phyloP scores from a whole-genome alignment of 208 protist species.

The Blechomonas ayalai region DNA sequence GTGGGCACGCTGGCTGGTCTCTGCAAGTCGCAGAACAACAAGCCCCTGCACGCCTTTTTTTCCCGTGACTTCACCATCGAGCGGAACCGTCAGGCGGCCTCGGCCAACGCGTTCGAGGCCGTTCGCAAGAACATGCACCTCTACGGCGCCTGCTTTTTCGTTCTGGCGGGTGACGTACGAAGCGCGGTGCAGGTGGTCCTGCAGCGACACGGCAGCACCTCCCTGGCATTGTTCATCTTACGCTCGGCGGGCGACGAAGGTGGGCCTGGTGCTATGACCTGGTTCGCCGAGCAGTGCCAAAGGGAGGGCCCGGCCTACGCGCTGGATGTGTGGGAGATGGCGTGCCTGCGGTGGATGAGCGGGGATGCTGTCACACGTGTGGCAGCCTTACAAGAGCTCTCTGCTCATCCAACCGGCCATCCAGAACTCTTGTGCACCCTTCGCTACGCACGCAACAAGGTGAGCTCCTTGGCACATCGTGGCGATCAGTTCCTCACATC shows the following conservation, averaged over 20 bases:
- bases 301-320: constrained; percentile 6
- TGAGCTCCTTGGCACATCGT: constrained; percentile 26
- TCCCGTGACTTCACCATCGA: constrained; percentile 74
- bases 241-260: constrained; percentile 28
- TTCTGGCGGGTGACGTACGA: constrained; percentile 81
- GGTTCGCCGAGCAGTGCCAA: constrained; percentile 25
- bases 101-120: constrained; percentile 88
- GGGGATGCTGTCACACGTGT: constrained; percentile 15
- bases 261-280: constrained; percentile 4
- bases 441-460: constrained; percentile 40
- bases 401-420: constrained; percentile 40
- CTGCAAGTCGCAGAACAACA: constrained; percentile 82
- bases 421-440: constrained; percentile 46
- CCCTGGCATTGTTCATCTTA: constrained; percentile 72
- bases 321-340: constrained; percentile 59
- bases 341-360: constrained; percentile 52
- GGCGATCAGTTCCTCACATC: constrained; percentile 30
- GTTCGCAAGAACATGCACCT: constrained; percentile 79
- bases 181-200: constrained; percentile 84
- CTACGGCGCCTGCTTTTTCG: constrained; percentile 91
- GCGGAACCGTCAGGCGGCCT: constrained; percentile 62
- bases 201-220: constrained; percentile 58
- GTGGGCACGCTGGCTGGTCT: constrained; percentile 80
- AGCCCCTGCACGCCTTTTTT: constrained; percentile 85
- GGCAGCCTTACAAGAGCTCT: constrained; percentile 19